Percentiles rank a stretch among this genome's conserved stretches.
Evolutionary conservation across 2,329 filamentous ascomycete species (phyloP).

Genomic region (Beauveria pseudobassiana): DNA sequence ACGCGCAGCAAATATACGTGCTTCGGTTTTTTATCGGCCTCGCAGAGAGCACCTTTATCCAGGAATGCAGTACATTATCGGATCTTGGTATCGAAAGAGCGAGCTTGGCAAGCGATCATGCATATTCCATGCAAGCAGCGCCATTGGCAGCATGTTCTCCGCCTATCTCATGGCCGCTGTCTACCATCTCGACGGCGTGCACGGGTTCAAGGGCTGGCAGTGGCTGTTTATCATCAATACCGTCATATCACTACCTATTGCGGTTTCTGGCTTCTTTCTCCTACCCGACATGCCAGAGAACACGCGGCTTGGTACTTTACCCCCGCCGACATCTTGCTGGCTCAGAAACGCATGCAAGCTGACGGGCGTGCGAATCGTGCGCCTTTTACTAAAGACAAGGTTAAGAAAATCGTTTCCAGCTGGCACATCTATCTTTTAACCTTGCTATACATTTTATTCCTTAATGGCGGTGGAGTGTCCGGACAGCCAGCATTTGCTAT

Average conservation of each 20-base stretch:
- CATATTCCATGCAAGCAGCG: constrained; percentile 31
- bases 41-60: constrained; percentile 31
- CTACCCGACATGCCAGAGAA: constrained; percentile 24
- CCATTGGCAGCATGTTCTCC: constrained; percentile 22
- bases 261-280: constrained; percentile 25
- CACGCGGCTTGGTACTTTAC: constrained; percentile 23
- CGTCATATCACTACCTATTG: constrained; percentile 27
- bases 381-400: constrained; percentile 25
- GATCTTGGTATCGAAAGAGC: constrained; percentile 36
- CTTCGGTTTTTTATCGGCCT: constrained; percentile 38
- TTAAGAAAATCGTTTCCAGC: constrained; percentile 33
- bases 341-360: constrained; percentile 25
- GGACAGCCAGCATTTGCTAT: constrained; percentile 48
- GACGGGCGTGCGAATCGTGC: constrained; percentile 37
- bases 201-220: constrained; percentile 41
- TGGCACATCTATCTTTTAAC: constrained; percentile 59
- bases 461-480: constrained; percentile 43
- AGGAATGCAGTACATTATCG: constrained; percentile 31
- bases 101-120: constrained; percentile 36
- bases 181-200: constrained; percentile 32
- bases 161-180: constrained; percentile 31
- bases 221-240: constrained; percentile 31
- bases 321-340: constrained; percentile 19
- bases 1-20: constrained; percentile 27
- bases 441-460: constrained; percentile 55